These are phyloP conservation scores for Colletotrichum sp. DNA, from an alignment of 2,329 filamentous ascomycete genomes.

Conservation along the genomic window DNA sequence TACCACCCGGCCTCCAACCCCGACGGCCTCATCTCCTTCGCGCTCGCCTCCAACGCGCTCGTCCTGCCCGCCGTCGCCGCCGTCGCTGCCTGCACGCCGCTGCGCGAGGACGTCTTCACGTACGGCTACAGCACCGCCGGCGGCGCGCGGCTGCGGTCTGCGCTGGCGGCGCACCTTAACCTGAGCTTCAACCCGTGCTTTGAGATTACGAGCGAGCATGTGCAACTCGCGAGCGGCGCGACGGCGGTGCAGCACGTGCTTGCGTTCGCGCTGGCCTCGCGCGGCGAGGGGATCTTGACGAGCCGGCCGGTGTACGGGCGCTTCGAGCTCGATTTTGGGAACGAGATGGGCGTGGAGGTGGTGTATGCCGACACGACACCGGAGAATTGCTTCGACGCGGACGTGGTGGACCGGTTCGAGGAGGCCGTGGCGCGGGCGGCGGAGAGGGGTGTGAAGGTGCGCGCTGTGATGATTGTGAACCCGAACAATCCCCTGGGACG, in stretches of 20 bases:
- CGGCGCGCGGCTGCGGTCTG: constrained; percentile 35
- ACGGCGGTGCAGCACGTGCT: constrained; percentile 45
- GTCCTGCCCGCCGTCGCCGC: background rate
- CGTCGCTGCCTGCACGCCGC: constrained; percentile 1
- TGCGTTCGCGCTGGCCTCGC: constrained; percentile 41
- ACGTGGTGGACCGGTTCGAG: constrained; percentile 50
- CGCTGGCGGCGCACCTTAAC: constrained; percentile 41
- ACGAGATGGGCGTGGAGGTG: constrained; percentile 41
- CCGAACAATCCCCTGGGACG: constrained; percentile 57
- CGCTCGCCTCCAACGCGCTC: constrained; percentile 1
- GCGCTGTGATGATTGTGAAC: constrained; percentile 56
- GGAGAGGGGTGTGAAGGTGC: constrained; percentile 41
- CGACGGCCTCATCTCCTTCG: constrained; percentile 11
- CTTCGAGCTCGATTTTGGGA: constrained; percentile 53
- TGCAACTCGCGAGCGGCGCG: constrained; percentile 39
- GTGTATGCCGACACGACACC: constrained; percentile 50
- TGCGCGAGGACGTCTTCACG: constrained; percentile 31
- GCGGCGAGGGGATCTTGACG: constrained; percentile 43
- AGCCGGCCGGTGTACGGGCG: constrained; percentile 51
- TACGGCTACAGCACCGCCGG: constrained; percentile 41
- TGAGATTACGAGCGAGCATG: constrained; percentile 32
- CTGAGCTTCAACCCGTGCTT: constrained; percentile 37
- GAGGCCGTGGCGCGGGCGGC: constrained; percentile 40
- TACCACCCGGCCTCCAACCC: constrained; percentile 5
- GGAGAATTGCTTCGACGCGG: constrained; percentile 47